These are phyloP conservation scores for Parmelia sp. DNA, from an alignment of 495 filamentous ascomycete genomes.

Conservation along the genomic window DNA sequence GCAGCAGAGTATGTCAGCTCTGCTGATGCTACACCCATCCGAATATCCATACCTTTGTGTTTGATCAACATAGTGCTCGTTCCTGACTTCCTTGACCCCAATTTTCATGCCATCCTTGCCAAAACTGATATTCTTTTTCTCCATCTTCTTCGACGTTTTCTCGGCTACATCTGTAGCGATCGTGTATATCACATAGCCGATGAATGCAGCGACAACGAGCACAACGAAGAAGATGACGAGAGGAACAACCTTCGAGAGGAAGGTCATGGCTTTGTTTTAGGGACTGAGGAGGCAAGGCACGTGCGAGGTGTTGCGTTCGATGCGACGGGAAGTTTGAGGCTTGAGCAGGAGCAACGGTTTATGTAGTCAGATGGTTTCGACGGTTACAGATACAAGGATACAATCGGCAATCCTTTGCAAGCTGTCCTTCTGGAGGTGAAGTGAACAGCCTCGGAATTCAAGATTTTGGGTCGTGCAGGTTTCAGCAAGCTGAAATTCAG, in stretches of 20 bases:
- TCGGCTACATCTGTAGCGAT: constrained; percentile 61
- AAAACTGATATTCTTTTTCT: constrained; percentile 71
- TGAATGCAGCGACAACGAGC: constrained; percentile 51
- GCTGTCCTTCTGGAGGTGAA: not conserved
- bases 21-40: not conserved
- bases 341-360: not conserved
- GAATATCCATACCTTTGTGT: constrained; percentile 57
- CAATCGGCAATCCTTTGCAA: not conserved
- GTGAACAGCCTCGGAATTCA: not conserved
- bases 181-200: constrained; percentile 70
- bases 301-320: not conserved
- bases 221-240: constrained; percentile 66
- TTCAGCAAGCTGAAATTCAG: constrained; percentile 1
- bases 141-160: constrained; percentile 67
- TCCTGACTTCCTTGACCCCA: constrained; percentile 63
- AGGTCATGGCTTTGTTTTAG: constrained; percentile 5
- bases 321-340: not conserved
- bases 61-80: constrained; percentile 73
- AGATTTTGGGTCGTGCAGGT: too few species aligned
- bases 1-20: constrained; percentile 7
- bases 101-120: constrained; percentile 82
- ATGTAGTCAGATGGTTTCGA: not conserved
- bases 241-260: constrained; percentile 47
- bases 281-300: not conserved
- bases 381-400: not conserved